Percentiles rank a stretch among this genome's conserved stretches.
These are phyloP conservation scores for Dioscorea zingiberensis DNA, from an alignment of 106 monocot genomes.

Conservation along the genomic window DNA sequence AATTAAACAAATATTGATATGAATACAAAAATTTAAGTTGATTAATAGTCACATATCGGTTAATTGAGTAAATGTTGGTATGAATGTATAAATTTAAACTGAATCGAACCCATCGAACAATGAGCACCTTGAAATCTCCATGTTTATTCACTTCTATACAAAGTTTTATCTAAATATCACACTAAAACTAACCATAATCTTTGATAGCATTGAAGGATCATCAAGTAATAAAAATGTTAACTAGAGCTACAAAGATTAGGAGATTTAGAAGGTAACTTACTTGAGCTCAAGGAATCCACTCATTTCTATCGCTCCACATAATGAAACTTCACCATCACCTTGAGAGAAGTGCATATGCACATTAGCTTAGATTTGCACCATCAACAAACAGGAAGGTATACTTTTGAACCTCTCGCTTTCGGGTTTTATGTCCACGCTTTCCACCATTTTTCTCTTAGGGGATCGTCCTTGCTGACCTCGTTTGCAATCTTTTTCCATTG, in stretches of 20 bases:
- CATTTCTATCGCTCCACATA: constrained; percentile 97
- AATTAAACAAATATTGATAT: no score
- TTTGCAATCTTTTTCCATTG: constrained; percentile 74
- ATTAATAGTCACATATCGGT: no score
- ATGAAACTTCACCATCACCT: constrained; percentile 88
- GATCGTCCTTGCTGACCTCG: constrained; percentile 84
- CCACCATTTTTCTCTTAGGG: constrained; percentile 88
- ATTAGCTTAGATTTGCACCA: constrained; percentile 77
- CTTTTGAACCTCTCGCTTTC: constrained; percentile 80
- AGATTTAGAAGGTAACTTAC: constrained; percentile 22
- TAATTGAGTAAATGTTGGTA: no score
- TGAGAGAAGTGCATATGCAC: constrained; percentile 98
- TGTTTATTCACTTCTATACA: no score
- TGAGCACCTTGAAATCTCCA: no score
- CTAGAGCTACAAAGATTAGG: constrained; percentile 16
- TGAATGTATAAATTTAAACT: no score
- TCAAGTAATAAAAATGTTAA: no score
- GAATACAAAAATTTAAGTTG: no score
- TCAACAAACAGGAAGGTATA: constrained; percentile 94
- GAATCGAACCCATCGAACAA: no score
- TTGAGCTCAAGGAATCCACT: constrained; percentile 89
- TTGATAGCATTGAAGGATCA: no score
- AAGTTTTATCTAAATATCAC: no score
- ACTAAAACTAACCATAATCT: no score
- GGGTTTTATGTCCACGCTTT: constrained; percentile 93